phyloP scores from a whole-genome alignment of 2,329 filamentous ascomycete species.

The Byssoonygena ceratinophila region DNA sequence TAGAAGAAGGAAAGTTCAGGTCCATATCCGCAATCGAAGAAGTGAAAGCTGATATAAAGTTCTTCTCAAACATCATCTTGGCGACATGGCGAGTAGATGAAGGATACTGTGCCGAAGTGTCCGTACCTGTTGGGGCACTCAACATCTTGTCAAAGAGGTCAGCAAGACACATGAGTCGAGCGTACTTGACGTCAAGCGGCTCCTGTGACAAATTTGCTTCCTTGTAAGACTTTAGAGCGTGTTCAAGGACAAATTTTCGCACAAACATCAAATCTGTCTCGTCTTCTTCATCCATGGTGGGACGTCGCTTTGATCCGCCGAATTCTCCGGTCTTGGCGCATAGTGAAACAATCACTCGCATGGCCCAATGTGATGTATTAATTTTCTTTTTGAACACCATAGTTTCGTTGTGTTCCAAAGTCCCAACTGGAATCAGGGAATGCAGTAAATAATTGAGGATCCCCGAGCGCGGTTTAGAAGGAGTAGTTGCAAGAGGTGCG shows the following conservation, averaged over 20 bases:
- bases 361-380: slow-evolving; percentile 75
- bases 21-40: slow-evolving; percentile 91
- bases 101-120: slow-evolving; percentile 37
- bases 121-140: slow-evolving; percentile 61
- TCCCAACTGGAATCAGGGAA: slow-evolving; percentile 58
- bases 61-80: slow-evolving; percentile 97
- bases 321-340: slow-evolving; percentile 80
- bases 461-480: slow-evolving; percentile 84
- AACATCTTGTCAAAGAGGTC: slow-evolving; percentile 92
- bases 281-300: slow-evolving; percentile 32
- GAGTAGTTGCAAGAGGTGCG: slow-evolving; percentile 70
- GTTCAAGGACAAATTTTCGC: slow-evolving; percentile 88
- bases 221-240: slow-evolving; percentile 81
- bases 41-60: slow-evolving; percentile 79
- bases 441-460: slow-evolving; percentile 90
- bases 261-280: slow-evolving; percentile 63
- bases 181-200: slow-evolving; percentile 72
- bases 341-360: slow-evolving; percentile 73
- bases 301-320: slow-evolving; percentile 45
- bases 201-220: slow-evolving; percentile 72
- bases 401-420: slow-evolving; percentile 60
- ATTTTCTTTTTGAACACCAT: slow-evolving; percentile 71
- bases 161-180: slow-evolving; percentile 72
- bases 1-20: slow-evolving; percentile 84
- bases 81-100: slow-evolving; percentile 72